Percentiles rank a stretch among this genome's conserved stretches.
Conservation (phyloP, 2,329 filamentous ascomycete genomes). For the Coniochaeta prunicola region DNA sequence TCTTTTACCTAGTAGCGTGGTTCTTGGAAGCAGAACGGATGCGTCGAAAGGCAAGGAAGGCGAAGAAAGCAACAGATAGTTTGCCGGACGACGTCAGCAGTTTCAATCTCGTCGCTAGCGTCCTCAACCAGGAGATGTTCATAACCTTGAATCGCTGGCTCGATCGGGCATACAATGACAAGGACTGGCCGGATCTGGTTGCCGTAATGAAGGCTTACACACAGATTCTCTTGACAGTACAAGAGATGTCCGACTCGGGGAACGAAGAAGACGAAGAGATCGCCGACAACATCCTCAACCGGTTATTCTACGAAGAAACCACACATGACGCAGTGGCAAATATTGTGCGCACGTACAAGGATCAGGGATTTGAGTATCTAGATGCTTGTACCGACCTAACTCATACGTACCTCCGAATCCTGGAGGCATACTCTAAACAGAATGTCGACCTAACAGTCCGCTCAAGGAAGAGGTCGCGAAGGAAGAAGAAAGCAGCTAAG, state of each 20-base stretch:
- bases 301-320: constrained; percentile 96
- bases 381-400: constrained; percentile 86
- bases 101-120: constrained; percentile 80
- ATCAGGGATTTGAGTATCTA: constrained; percentile 88
- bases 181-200: constrained; percentile 80
- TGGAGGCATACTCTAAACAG: constrained; percentile 91
- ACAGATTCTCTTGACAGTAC: constrained; percentile 84
- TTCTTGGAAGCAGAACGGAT: constrained; percentile 81
- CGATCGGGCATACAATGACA: constrained; percentile 70
- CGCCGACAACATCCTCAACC: constrained; percentile 91
- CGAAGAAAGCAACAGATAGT: constrained; percentile 31
- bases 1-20: constrained; percentile 89
- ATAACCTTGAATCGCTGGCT: constrained; percentile 80
- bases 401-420: constrained; percentile 84
- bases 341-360: constrained; percentile 80
- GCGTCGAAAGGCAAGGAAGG: constrained; percentile 55
- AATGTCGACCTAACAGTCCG: constrained; percentile 91
- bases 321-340: constrained; percentile 83
- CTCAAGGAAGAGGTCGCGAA: constrained; percentile 65
- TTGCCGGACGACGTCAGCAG: constrained; percentile 54
- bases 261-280: constrained; percentile 96
- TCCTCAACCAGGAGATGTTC: constrained; percentile 92
- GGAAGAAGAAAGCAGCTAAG: constrained; percentile 61
- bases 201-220: constrained; percentile 92
- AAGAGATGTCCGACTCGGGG: constrained; percentile 79